Conservation (phyloP, 306 rosid species). For the Vicia faba region DNA sequence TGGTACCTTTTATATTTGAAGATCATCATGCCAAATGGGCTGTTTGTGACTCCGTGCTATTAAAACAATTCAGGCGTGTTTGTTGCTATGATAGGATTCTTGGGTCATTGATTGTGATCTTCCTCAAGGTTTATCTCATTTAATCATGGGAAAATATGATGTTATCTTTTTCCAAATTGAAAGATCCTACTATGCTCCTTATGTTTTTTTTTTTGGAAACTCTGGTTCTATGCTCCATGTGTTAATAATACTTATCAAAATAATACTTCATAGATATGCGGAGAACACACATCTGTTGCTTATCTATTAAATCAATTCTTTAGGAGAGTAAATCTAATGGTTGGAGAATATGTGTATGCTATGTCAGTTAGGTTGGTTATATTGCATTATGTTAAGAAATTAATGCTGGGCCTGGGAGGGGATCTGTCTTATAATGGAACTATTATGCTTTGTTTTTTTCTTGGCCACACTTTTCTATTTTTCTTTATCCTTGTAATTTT, state of each 20-base stretch:
- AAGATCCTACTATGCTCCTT: conserved; percentile 5
- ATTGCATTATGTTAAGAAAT: too few species aligned
- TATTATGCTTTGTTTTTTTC: not conserved
- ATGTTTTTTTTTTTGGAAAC: too few species aligned
- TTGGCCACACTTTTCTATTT: not conserved
- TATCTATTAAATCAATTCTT: not conserved
- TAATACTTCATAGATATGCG: conserved; percentile 9
- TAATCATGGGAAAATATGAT: not conserved
- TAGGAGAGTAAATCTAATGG: not conserved
- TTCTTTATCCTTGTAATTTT: not conserved
- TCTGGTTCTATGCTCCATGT: not conserved
- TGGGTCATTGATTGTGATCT: not conserved
- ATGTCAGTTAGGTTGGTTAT: not conserved
- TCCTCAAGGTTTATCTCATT: conserved; percentile 14
- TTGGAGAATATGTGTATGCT: not conserved
- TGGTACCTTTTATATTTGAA: conserved; percentile 17
- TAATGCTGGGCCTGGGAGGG: too few species aligned
- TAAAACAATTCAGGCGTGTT: not conserved
- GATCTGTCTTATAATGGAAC: conserved; percentile 12
- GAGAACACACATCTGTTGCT: not conserved
- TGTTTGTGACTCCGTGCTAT: conserved; percentile 4
- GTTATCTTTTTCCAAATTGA: not conserved
- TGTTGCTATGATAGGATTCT: conserved; percentile 15
- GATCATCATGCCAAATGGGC: not conserved
- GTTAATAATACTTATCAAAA: conserved; percentile 1